These are phyloP conservation scores for Lentinula boryana DNA, from an alignment of 768 basidiomycete species.

Conservation along the genomic window DNA sequence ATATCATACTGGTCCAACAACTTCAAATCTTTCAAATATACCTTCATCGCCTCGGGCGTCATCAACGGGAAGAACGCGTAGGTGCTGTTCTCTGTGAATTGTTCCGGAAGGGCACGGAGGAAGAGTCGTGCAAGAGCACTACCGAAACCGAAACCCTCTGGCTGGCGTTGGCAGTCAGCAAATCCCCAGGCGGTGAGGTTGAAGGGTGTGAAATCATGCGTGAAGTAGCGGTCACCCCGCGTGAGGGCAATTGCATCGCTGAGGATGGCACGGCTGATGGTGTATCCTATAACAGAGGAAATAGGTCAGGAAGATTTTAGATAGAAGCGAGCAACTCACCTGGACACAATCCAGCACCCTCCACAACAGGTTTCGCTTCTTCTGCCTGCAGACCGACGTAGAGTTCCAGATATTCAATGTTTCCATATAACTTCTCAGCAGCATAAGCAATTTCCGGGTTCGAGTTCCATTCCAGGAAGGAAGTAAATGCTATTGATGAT, in stretches of 20 bases:
- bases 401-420: constrained; percentile 73
- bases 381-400: constrained; percentile 81
- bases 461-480: constrained; percentile 80
- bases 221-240: constrained; percentile 80
- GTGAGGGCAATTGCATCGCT: constrained; percentile 84
- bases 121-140: constrained; percentile 71
- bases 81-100: constrained; percentile 62
- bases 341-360: constrained; percentile 82
- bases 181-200: constrained; percentile 85
- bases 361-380: constrained; percentile 65
- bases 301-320: not conserved
- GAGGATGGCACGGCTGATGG: constrained; percentile 79
- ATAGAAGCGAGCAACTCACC: constrained; percentile 30
- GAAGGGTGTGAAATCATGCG: constrained; percentile 73
- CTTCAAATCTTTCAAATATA: constrained; percentile 49
- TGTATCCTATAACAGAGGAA: constrained; percentile 46
- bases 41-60: constrained; percentile 67
- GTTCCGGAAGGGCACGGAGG: constrained; percentile 64
- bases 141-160: constrained; percentile 55
- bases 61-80: constrained; percentile 90
- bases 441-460: constrained; percentile 59
- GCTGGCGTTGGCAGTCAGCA: constrained; percentile 73
- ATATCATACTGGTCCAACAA: constrained; percentile 50
- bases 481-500: constrained; percentile 45
- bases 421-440: constrained; percentile 73